Conservation (phyloP, 768 basidiomycete genomes). For the Gloeostereum incarnatum region DNA sequence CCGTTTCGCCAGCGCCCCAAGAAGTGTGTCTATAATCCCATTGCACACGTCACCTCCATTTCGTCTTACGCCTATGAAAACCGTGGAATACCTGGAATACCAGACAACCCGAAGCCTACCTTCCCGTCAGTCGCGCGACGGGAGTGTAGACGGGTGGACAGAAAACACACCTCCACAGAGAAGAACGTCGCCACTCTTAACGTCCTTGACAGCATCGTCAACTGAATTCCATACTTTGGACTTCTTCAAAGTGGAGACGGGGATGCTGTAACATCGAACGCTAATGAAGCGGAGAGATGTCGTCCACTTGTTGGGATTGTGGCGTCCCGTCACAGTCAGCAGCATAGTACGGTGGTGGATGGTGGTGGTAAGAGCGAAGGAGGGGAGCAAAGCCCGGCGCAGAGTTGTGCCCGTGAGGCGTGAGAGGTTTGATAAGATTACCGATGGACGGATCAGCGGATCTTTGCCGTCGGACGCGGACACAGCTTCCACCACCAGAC, state of each 20-base stretch:
- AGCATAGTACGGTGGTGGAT: too few relatives aligned
- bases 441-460: too few relatives aligned
- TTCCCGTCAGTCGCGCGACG: slow-evolving; percentile 3
- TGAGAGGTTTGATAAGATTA: too few relatives aligned
- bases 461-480: too few relatives aligned
- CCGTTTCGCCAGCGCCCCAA: slow-evolving; percentile 66
- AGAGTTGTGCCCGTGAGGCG: too few relatives aligned
- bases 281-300: too few relatives aligned
- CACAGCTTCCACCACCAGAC: too few relatives aligned
- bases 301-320: too few relatives aligned
- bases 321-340: too few relatives aligned
- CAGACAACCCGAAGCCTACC: slow-evolving; percentile 82
- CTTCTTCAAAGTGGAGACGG: slow-evolving; percentile 23
- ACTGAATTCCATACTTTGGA: slow-evolving; percentile 74
- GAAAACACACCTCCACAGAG: slow-evolving; percentile 67
- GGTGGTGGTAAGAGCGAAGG: too few relatives aligned
- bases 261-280: slow-evolving; percentile 20
- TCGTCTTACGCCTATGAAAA: slow-evolving; percentile 1
- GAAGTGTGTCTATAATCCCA: slow-evolving; percentile 60
- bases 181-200: slow-evolving; percentile 72
- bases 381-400: too few relatives aligned
- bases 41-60: background rate
- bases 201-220: slow-evolving; percentile 76
- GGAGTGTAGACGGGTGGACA: background rate
- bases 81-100: slow-evolving; percentile 58